Evolutionary conservation across 2,329 filamentous ascomycete genomes (phyloP).

Genomic region (Fusarium continuum): DNA sequence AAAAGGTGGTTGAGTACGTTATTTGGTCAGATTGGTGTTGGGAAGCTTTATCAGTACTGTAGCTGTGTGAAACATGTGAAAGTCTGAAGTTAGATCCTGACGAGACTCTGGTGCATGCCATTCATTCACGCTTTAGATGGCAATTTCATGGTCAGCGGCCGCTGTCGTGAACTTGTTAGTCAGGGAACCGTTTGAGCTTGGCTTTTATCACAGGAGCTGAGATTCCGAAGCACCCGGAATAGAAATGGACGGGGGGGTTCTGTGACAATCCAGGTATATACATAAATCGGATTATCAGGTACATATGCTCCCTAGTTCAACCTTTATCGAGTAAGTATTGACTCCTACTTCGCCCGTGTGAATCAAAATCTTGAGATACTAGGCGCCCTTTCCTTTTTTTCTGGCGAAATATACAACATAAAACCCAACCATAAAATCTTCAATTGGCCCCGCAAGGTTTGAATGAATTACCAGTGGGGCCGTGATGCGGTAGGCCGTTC

Average conservation of each 20-base stretch:
- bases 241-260: background rate
- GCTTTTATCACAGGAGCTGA: background rate
- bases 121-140: slow-evolving; percentile 11
- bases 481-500: background rate
- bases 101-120: slow-evolving; percentile 19
- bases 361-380: background rate
- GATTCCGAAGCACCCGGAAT: background rate
- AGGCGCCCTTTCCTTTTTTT: background rate
- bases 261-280: slow-evolving; percentile 1
- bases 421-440: background rate
- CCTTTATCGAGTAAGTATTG: background rate
- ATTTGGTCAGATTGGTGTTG: slow-evolving; percentile 1
- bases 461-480: slow-evolving; percentile 5
- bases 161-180: slow-evolving; percentile 2
- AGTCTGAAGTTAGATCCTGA: slow-evolving; percentile 3
- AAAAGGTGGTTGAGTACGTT: background rate
- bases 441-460: slow-evolving; percentile 1
- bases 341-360: background rate
- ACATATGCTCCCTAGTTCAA: background rate
- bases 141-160: slow-evolving; percentile 2
- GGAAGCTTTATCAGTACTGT: slow-evolving; percentile 2
- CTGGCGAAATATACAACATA: background rate
- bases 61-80: slow-evolving; percentile 19
- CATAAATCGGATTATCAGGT: background rate
- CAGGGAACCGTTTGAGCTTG: background rate